Conservation (phyloP, 2,329 filamentous ascomycete genomes). For the Sporothrix dimorphospora region DNA sequence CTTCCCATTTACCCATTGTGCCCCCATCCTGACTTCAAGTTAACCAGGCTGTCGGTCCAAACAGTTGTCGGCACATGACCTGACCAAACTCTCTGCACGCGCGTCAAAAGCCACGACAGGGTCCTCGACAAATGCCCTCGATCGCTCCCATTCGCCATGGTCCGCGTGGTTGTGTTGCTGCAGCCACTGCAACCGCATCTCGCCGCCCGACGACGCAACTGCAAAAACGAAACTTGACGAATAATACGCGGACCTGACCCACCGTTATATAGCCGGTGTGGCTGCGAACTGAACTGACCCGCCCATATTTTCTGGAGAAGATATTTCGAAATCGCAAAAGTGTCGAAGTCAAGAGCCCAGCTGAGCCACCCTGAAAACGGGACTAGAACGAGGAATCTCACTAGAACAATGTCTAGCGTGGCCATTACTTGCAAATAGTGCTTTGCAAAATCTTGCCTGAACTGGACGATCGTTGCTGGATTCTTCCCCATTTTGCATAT, state of each 20-base stretch:
- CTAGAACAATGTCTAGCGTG: slow-evolving; percentile 13
- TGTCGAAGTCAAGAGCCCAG: neutral
- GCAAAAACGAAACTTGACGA: neutral
- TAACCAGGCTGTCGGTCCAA: no score
- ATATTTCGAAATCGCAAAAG: neutral
- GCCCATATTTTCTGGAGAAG: neutral
- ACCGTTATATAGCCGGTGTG: neutral
- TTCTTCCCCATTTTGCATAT: neutral
- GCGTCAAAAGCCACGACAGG: no score
- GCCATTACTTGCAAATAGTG: slow-evolving; percentile 20
- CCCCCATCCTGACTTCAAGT: neutral
- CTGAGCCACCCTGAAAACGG: neutral
- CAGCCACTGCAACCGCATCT: neutral
- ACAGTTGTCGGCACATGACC: neutral
- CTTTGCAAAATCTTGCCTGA: slow-evolving; percentile 16
- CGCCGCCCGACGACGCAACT: neutral
- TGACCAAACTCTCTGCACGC: neutral
- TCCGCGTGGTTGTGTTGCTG: neutral
- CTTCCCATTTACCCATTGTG: neutral
- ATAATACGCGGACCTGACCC: slow-evolving; percentile 1
- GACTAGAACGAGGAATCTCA: neutral
- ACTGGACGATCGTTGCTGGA: neutral
- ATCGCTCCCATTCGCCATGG: neutral
- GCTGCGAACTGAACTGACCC: neutral
- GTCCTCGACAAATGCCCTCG: neutral